Evolutionary conservation across 2,329 filamentous ascomycete genomes (phyloP).

Genomic region (Daldinia sp.): DNA sequence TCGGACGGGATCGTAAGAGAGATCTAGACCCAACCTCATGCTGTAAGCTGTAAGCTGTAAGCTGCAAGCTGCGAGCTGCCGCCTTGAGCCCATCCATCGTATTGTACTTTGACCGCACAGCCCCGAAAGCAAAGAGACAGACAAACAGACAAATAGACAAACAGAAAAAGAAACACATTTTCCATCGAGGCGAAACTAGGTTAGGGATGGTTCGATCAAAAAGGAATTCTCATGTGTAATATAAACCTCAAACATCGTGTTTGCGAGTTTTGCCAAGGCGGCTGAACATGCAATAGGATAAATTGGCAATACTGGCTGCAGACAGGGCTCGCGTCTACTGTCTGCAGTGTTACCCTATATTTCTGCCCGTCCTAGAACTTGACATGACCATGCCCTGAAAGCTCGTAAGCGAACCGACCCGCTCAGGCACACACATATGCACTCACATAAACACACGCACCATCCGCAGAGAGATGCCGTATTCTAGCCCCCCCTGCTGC

Average conservation of each 20-base stretch:
- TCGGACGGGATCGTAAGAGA: neutral
- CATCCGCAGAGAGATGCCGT: neutral
- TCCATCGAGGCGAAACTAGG: slow-evolving; percentile 8
- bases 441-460: slow-evolving; percentile 4
- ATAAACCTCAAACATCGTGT: slow-evolving; percentile 27
- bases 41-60: slow-evolving; percentile 3
- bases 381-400: slow-evolving; percentile 1
- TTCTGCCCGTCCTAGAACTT: slow-evolving; percentile 25
- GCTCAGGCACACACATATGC: slow-evolving; percentile 38
- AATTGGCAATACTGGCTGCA: slow-evolving; percentile 34
- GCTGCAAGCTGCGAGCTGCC: too few species aligned
- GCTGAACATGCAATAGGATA: slow-evolving; percentile 44
- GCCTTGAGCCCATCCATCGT: too few species aligned
- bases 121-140: neutral
- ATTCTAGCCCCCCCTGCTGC: neutral
- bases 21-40: slow-evolving; percentile 21
- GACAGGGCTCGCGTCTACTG: slow-evolving; percentile 26
- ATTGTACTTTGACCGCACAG: neutral
- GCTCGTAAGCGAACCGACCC: slow-evolving; percentile 29
- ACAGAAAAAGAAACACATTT: neutral
- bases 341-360: slow-evolving; percentile 39
- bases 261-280: slow-evolving; percentile 39
- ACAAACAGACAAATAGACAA: neutral
- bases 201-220: slow-evolving; percentile 15
- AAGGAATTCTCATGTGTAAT: slow-evolving; percentile 20